These are phyloP conservation scores for Phalaenopsis equestris DNA, from an alignment of 106 monocot genomes.

Conservation along the genomic window DNA sequence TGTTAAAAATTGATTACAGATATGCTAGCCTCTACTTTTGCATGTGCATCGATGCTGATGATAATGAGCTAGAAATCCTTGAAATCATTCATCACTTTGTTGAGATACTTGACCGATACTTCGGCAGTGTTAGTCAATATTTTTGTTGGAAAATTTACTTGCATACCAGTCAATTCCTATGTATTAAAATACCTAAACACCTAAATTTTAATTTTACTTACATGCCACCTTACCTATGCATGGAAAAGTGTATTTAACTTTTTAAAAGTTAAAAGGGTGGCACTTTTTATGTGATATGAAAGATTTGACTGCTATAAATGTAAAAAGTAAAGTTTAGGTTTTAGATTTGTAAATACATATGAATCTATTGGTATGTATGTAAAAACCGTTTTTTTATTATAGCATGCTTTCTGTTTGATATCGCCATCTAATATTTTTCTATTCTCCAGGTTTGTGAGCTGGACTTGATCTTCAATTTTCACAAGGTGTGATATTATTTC, in stretches of 20 bases:
- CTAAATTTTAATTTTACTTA: too few species aligned
- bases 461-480: constrained; percentile 98
- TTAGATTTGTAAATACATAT: too few species aligned
- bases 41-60: constrained; percentile 75
- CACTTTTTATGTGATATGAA: too few species aligned
- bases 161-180: too few species aligned
- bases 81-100: constrained; percentile 94
- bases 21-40: constrained; percentile 92
- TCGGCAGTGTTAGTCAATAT: constrained; percentile 57
- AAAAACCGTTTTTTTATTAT: background rate
- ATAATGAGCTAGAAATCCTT: constrained; percentile 77
- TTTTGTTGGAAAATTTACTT: too few species aligned
- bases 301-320: too few species aligned
- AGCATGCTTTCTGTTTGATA: background rate
- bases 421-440: constrained; percentile 3
- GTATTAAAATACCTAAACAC: too few species aligned
- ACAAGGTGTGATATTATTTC: constrained; percentile 50
- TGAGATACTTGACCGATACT: constrained; percentile 85
- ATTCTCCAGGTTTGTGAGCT: constrained; percentile 80
- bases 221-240: too few species aligned
- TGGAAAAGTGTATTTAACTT: too few species aligned
- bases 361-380: too few species aligned
- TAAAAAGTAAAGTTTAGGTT: too few species aligned
- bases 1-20: constrained; percentile 18
- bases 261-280: too few species aligned